A percentile compares a stretch with the other conserved stretches of the same genome.
phyloP scores from a whole-genome alignment of 139 green algal genomes.

The Coelastrella sp. region DNA sequence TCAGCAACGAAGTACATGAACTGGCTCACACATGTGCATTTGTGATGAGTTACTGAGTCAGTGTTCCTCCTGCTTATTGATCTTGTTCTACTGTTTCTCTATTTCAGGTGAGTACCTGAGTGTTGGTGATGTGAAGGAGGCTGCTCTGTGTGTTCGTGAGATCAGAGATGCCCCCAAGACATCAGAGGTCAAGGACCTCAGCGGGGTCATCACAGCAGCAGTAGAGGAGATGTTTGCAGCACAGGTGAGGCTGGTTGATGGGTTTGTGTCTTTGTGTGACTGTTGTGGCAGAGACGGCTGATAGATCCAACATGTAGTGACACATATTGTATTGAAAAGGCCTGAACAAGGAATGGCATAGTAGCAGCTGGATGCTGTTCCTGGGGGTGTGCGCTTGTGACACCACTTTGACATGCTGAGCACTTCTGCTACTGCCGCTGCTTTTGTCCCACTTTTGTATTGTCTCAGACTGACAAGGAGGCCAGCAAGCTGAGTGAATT shows the following conservation, averaged over 20 bases:
- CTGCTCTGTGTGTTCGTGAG: slow-evolving; percentile 61
- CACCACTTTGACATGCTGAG: too few species aligned
- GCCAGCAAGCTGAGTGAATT: slow-evolving; percentile 67
- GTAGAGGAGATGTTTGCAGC: slow-evolving; percentile 76
- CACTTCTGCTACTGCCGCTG: background rate
- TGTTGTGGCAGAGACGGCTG: background rate
- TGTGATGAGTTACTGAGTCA: background rate
- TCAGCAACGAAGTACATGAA: too few species aligned
- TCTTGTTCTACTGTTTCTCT: background rate
- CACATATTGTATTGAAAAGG: too few species aligned
- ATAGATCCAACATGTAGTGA: too few species aligned
- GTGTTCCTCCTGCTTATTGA: background rate
- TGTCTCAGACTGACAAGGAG: slow-evolving; percentile 54
- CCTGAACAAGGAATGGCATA: too few species aligned
- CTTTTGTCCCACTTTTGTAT: background rate
- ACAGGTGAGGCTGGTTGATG: background rate
- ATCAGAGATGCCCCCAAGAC: slow-evolving; percentile 49
- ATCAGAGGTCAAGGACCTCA: slow-evolving; percentile 25
- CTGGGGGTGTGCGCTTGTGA: too few species aligned
- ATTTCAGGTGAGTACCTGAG: slow-evolving; percentile 54
- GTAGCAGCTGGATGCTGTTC: too few species aligned
- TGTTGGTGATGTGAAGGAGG: slow-evolving; percentile 66
- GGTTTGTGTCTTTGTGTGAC: background rate
- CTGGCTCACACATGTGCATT: too few species aligned
- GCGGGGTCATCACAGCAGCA: slow-evolving; percentile 64